Conservation (phyloP, 192 early-diverging fungal species). For the Podila epigama region DNA sequence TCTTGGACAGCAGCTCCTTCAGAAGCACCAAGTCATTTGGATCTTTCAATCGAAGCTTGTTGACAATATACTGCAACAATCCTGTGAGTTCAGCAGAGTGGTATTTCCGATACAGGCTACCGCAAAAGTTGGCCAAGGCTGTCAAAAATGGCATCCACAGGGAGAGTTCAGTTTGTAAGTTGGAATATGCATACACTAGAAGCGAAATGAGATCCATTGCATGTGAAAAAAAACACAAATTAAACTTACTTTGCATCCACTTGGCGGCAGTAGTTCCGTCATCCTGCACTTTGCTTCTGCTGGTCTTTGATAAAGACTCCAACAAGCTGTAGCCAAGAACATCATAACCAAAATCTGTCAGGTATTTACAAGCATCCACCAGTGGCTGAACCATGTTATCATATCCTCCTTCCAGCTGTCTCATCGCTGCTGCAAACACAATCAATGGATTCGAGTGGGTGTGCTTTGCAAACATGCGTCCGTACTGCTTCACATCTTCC, state of each 20-base stretch:
- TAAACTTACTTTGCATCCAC: slow-evolving; percentile 66
- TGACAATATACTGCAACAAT: slow-evolving; percentile 69
- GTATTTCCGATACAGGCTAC: slow-evolving; percentile 71
- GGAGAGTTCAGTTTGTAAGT: no score
- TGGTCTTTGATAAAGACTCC: slow-evolving; percentile 66
- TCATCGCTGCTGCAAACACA: slow-evolving; percentile 72
- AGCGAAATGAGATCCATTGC: background rate
- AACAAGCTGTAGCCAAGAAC: slow-evolving; percentile 73
- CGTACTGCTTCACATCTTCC: slow-evolving; percentile 76
- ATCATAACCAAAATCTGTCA: slow-evolving; percentile 78
- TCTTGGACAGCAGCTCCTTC: slow-evolving; percentile 72
- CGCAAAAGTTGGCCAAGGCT: slow-evolving; percentile 69
- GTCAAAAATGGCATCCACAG: no score
- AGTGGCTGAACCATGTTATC: slow-evolving; percentile 77
- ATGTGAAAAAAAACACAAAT: no score
- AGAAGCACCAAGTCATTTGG: slow-evolving; percentile 72
- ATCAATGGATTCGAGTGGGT: slow-evolving; percentile 79
- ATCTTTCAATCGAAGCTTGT: slow-evolving; percentile 63
- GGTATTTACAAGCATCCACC: slow-evolving; percentile 80
- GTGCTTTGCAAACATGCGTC: slow-evolving; percentile 75
- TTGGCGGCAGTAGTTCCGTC: slow-evolving; percentile 65
- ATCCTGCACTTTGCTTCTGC: slow-evolving; percentile 64
- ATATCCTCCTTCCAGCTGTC: slow-evolving; percentile 69
- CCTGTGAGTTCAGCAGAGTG: slow-evolving; percentile 67
- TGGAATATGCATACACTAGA: no score